Conservation (phyloP, 768 basidiomycete genomes). For the Podaxis sp. region DNA sequence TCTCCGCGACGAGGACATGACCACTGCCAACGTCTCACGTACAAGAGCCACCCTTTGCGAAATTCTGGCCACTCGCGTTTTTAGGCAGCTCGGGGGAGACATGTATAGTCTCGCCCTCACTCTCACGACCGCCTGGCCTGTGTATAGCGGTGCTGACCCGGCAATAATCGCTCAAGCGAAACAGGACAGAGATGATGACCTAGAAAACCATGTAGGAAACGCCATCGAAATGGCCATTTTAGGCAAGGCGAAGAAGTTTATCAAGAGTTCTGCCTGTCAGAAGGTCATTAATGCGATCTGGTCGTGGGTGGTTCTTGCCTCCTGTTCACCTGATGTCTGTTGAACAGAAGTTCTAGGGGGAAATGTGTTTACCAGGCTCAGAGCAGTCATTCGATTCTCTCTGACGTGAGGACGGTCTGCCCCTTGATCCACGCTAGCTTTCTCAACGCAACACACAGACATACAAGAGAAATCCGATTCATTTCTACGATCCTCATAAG, state of each 20-base stretch:
- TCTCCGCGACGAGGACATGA: constrained; percentile 71
- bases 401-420: constrained; percentile 58
- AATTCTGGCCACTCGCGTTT: constrained; percentile 78
- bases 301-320: constrained; percentile 46
- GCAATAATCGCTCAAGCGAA: constrained; percentile 56
- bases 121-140: constrained; percentile 77
- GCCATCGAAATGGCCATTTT: constrained; percentile 93
- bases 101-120: constrained; percentile 68
- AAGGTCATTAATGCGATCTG: constrained; percentile 86
- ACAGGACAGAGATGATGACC: constrained; percentile 66
- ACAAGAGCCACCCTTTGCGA: constrained; percentile 87
- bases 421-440: background rate
- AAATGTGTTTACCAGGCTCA: constrained; percentile 90
- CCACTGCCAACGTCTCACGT: constrained; percentile 65
- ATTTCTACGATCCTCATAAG: constrained; percentile 93
- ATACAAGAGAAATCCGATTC: constrained; percentile 89
- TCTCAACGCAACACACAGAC: constrained; percentile 48
- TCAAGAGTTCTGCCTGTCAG: constrained; percentile 86
- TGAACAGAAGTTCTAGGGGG: constrained; percentile 48
- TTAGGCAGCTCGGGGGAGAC: constrained; percentile 70
- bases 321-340: background rate
- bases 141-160: constrained; percentile 74
- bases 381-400: constrained; percentile 85
- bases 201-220: constrained; percentile 83
- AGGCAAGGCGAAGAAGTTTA: constrained; percentile 83